phyloP scores from a whole-genome alignment of 2,329 filamentous ascomycete genomes.

The Helotiales sp. region DNA sequence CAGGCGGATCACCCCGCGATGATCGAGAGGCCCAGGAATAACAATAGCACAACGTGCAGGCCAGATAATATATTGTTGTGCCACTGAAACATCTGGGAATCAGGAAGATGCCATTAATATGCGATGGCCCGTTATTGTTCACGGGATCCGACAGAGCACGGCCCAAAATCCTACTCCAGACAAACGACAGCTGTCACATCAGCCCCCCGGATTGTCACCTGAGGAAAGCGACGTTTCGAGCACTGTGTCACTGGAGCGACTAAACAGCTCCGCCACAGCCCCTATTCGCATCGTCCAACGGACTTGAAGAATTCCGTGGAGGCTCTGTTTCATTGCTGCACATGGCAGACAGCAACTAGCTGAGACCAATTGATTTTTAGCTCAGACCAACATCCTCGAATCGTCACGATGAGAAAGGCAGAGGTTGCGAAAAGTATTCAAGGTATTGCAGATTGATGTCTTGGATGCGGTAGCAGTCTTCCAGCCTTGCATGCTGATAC shows the following conservation, averaged over 20 bases:
- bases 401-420: background rate
- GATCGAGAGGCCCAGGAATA: background rate
- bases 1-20: conserved; percentile 1
- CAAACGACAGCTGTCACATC: conserved; percentile 30
- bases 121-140: conserved; percentile 13
- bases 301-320: background rate
- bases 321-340: background rate
- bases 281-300: conserved; percentile 6
- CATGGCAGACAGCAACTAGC: background rate
- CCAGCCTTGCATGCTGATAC: too few relatives aligned
- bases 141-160: conserved; percentile 10
- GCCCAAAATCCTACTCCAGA: conserved; percentile 5
- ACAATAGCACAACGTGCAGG: conserved; percentile 2
- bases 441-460: background rate
- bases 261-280: conserved; percentile 21
- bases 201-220: conserved; percentile 16
- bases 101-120: conserved; percentile 6
- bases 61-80: background rate
- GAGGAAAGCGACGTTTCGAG: conserved; percentile 31
- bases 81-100: background rate
- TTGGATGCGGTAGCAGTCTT: background rate
- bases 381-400: background rate
- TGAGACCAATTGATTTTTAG: background rate
- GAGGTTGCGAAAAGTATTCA: background rate
- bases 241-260: conserved; percentile 5